phyloP scores from a whole-genome alignment of 371 early-diverging fungal species.

The Dinochytrium kinnereticum region DNA sequence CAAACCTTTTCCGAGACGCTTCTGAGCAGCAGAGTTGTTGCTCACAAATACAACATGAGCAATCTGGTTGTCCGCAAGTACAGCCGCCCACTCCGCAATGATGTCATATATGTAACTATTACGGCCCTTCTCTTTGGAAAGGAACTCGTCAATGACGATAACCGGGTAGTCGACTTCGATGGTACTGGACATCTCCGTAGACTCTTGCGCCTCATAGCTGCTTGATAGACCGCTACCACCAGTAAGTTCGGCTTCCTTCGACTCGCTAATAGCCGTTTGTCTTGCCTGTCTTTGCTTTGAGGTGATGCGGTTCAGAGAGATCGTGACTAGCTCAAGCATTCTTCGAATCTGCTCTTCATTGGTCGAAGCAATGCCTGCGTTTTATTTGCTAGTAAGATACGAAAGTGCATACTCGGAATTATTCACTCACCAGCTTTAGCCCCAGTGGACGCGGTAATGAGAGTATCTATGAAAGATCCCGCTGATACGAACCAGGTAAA shows the following conservation, averaged over 20 bases:
- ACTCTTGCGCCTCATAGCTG: constrained; percentile 10
- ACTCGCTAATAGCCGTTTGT: background rate
- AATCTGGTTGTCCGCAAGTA: constrained; percentile 49
- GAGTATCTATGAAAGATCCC: constrained; percentile 74
- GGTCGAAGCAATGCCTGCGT: constrained; percentile 52
- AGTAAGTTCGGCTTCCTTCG: constrained; percentile 26
- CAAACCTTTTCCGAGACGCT: constrained; percentile 70
- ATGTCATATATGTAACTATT: constrained; percentile 68
- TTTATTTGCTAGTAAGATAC: background rate
- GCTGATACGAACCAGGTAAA: constrained; percentile 67
- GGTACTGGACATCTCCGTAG: background rate
- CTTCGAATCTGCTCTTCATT: constrained; percentile 57
- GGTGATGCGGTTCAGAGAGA: constrained; percentile 47
- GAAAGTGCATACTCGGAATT: constrained; percentile 5
- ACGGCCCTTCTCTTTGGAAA: constrained; percentile 70
- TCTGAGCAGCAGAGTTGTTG: constrained; percentile 74
- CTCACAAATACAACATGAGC: constrained; percentile 93
- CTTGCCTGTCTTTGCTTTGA: constrained; percentile 22
- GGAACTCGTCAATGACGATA: constrained; percentile 84
- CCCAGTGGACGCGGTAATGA: constrained; percentile 86
- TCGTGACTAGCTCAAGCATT: constrained; percentile 61
- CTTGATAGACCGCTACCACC: background rate
- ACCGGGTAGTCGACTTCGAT: constrained; percentile 71
- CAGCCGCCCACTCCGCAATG: constrained; percentile 67
- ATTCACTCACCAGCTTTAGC: constrained; percentile 69